These are phyloP conservation scores for Murraya paniculata DNA, from an alignment of 345 rosid species.

Conservation along the genomic window DNA sequence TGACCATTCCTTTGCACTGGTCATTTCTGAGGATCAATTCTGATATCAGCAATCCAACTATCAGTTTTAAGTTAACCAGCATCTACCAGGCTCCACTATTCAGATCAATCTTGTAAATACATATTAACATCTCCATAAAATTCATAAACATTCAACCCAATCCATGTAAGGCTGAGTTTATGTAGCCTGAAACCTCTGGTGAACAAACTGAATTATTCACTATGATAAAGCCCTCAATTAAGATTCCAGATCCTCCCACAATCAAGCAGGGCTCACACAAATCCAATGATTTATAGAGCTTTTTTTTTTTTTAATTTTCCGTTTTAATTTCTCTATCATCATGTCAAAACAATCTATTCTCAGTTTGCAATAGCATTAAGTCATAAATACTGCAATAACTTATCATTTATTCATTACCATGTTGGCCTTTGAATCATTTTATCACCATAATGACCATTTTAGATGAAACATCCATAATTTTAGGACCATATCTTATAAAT, in stretches of 20 bases:
- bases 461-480: too few species aligned
- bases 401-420: too few species aligned
- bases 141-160: too few species aligned
- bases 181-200: background rate
- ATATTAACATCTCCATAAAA: background rate
- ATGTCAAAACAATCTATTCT: background rate
- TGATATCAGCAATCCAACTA: constrained; percentile 11
- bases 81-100: constrained; percentile 7
- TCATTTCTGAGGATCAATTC: constrained; percentile 5
- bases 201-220: background rate
- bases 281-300: background rate
- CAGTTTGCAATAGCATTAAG: too few species aligned
- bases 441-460: background rate
- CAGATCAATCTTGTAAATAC: constrained; percentile 4
- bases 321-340: too few species aligned
- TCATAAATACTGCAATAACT: too few species aligned
- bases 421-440: too few species aligned
- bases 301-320: background rate
- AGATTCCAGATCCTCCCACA: background rate
- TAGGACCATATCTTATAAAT: background rate
- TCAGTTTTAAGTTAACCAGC: background rate
- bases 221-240: background rate
- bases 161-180: background rate
- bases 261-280: background rate
- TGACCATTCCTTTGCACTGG: constrained; percentile 3